A percentile compares a stretch with the other conserved stretches of the same genome.
Evolutionary conservation across 1,284 basidiomycete species (phyloP).

Genomic region (Wallemia ichthyophaga): DNA sequence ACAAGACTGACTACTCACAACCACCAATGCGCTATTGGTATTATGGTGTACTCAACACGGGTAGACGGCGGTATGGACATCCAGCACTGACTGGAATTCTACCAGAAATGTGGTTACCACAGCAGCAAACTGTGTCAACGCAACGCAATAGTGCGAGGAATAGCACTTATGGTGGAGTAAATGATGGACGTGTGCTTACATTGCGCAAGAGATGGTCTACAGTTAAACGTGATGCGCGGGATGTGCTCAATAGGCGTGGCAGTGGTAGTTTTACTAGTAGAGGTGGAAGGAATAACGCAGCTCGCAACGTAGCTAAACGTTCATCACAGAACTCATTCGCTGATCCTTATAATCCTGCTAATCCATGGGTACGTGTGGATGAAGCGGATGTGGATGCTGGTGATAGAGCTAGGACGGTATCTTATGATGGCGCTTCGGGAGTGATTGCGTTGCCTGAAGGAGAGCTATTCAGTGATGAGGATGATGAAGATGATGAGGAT

Average conservation of each 20-base stretch:
- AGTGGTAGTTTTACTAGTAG: background rate
- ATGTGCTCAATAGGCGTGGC: background rate
- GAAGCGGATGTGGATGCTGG: background rate
- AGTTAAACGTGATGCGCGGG: background rate
- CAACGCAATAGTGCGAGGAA: background rate
- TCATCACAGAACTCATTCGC: background rate
- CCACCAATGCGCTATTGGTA: conserved; percentile 86
- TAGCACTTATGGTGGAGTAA: background rate
- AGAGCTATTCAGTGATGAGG: background rate
- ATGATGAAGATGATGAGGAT: too few relatives aligned
- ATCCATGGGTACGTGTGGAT: background rate
- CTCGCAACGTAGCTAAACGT: too few relatives aligned
- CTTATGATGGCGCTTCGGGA: background rate
- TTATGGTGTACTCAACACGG: conserved; percentile 44
- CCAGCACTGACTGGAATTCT: conserved; percentile 63
- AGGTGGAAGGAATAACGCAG: background rate
- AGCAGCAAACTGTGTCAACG: too few relatives aligned
- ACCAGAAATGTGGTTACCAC: conserved; percentile 75
- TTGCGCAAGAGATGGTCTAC: background rate
- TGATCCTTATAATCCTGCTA: background rate
- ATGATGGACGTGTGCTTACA: background rate
- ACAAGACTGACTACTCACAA: conserved; percentile 75
- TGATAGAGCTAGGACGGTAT: background rate
- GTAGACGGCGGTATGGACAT: conserved; percentile 55
- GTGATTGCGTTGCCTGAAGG: background rate